Evolutionary conservation across 1,284 basidiomycete species (phyloP).

Genomic region (Ceratobasidium sp.): DNA sequence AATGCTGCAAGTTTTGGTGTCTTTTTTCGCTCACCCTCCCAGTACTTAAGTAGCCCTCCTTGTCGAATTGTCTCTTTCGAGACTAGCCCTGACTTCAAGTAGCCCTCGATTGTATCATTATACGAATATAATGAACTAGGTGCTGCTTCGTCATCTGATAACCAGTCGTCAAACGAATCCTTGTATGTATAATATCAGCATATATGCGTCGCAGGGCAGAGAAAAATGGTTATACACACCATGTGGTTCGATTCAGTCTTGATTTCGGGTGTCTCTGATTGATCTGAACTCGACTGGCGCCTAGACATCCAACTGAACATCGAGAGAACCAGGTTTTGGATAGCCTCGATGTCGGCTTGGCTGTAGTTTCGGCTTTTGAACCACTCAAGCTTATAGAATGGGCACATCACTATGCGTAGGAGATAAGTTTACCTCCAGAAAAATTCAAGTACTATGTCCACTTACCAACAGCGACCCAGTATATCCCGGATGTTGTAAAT

Average conservation of each 20-base stretch:
- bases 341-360: background rate
- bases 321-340: background rate
- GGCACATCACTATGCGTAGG: slow-evolving; percentile 11
- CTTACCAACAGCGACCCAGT: slow-evolving; percentile 27
- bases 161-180: background rate
- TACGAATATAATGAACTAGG: too few relatives aligned
- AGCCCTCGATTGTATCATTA: too few relatives aligned
- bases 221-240: too few relatives aligned
- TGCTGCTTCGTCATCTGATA: background rate
- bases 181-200: too few relatives aligned
- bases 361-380: background rate
- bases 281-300: background rate
- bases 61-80: background rate
- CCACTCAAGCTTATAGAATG: slow-evolving; percentile 14
- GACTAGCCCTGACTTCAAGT: background rate
- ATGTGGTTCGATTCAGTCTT: background rate
- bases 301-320: slow-evolving; percentile 7
- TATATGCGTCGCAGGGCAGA: background rate
- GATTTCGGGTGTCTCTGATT: background rate
- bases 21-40: background rate
- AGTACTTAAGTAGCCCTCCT: slow-evolving; percentile 7
- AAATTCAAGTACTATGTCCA: background rate
- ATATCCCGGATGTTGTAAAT: slow-evolving; percentile 15
- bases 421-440: background rate
- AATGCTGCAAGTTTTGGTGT: background rate